Conservation (phyloP, 176 grass and related monocot species). For the Carex parvula region DNA sequence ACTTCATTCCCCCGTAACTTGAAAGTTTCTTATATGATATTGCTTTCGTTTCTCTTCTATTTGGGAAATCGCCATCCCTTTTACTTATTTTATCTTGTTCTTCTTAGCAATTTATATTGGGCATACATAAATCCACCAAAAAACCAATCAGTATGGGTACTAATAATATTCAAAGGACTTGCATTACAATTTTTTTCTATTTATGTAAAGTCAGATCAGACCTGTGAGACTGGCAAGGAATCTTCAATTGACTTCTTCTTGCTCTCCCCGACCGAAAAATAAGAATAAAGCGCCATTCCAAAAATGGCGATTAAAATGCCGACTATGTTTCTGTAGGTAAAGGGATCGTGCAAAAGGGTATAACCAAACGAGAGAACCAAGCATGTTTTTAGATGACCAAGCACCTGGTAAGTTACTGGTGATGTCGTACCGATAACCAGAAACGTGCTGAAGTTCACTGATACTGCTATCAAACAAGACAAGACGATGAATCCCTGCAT, state of each 20-base stretch:
- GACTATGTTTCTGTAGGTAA: conserved; percentile 67
- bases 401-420: conserved; percentile 95
- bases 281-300: conserved; percentile 90
- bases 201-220: conserved; percentile 43
- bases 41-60: not conserved
- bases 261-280: conserved; percentile 73
- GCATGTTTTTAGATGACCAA: conserved; percentile 98
- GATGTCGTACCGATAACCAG: conserved; percentile 96
- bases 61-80: not conserved
- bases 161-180: not conserved
- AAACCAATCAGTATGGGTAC: not conserved
- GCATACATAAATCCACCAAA: not conserved
- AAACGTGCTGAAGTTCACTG: conserved; percentile 98
- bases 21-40: not conserved
- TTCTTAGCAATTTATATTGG: not conserved
- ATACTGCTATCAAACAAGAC: conserved; percentile 96
- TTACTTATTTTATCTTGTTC: not conserved
- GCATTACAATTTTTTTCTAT: not conserved
- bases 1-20: not conserved
- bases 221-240: conserved; percentile 75
- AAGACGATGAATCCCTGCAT: conserved; percentile 91
- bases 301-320: conserved; percentile 94
- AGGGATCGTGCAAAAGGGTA: conserved; percentile 81
- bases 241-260: conserved; percentile 89
- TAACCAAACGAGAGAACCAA: conserved; percentile 97